phyloP scores from a whole-genome alignment of 441 rosid species.

The Syzygium malaccense region DNA sequence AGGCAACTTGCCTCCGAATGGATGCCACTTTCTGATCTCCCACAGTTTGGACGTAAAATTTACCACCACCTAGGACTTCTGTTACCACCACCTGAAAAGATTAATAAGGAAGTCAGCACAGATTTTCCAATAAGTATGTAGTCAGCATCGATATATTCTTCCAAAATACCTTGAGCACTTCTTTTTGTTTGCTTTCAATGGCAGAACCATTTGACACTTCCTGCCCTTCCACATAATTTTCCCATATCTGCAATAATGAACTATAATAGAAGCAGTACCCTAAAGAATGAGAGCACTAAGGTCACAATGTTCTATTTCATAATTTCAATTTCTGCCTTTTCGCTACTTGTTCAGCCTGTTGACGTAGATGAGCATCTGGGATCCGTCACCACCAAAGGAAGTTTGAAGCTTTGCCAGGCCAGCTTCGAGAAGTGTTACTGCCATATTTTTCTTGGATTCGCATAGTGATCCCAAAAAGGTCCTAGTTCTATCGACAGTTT shows the following conservation, averaged over 20 bases:
- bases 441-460: conserved; percentile 77
- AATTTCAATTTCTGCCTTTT: conserved; percentile 83
- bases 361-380: conserved; percentile 76
- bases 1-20: conserved; percentile 76
- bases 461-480: conserved; percentile 96
- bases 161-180: conserved; percentile 59
- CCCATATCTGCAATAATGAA: conserved; percentile 66
- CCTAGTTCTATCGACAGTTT: conserved; percentile 90
- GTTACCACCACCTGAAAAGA: conserved; percentile 70
- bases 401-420: conserved; percentile 91
- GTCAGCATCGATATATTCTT: neutral
- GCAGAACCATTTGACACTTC: conserved; percentile 62
- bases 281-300: neutral
- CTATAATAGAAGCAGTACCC: neutral
- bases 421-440: conserved; percentile 72
- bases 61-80: conserved; percentile 88
- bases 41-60: conserved; percentile 78
- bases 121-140: neutral
- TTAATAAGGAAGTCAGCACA: neutral
- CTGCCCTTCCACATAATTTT: conserved; percentile 96
- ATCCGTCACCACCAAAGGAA: conserved; percentile 79
- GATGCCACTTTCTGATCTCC: conserved; percentile 79
- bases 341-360: conserved; percentile 82
- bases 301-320: conserved; percentile 8
- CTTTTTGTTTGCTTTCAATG: conserved; percentile 78